Evolutionary conservation across 305 asterid genomes (phyloP).

Genomic region (Fraxinus albicans): DNA sequence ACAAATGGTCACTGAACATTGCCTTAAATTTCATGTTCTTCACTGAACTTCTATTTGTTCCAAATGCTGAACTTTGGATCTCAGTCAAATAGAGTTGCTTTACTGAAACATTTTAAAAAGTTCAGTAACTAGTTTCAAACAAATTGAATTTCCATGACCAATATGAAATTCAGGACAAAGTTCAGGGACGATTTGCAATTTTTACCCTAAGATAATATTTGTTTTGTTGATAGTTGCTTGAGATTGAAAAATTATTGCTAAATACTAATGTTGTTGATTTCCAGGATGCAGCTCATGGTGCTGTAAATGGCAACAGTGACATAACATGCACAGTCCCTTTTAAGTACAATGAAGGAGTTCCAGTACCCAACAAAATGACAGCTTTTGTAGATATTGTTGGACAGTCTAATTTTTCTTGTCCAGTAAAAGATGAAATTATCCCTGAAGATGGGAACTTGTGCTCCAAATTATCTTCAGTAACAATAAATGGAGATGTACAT

Average conservation of each 20-base stretch:
- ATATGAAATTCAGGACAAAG: not conserved
- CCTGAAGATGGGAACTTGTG: constrained; percentile 53
- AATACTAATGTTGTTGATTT: constrained; percentile 17
- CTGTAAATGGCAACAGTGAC: constrained; percentile 39
- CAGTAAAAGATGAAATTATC: constrained; percentile 51
- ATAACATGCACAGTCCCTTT: constrained; percentile 27
- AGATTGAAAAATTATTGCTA: constrained; percentile 6
- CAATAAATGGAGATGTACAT: constrained; percentile 41
- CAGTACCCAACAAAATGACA: constrained; percentile 53
- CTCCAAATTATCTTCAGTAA: constrained; percentile 50
- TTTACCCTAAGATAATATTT: not conserved
- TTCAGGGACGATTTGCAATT: not conserved
- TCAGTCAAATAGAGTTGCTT: not conserved
- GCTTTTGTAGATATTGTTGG: constrained; percentile 89
- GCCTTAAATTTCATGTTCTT: not conserved
- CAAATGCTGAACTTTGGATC: not conserved
- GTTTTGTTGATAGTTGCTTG: not conserved
- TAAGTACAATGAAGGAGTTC: constrained; percentile 47
- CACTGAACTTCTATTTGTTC: not conserved
- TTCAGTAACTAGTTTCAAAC: not conserved
- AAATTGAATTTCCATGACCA: not conserved
- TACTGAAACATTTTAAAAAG: not conserved
- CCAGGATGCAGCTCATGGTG: constrained; percentile 48
- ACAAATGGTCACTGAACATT: not conserved
- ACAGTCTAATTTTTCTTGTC: constrained; percentile 48